These are phyloP conservation scores for Penicillium lagena DNA, from an alignment of 495 filamentous ascomycete genomes.

Conservation along the genomic window DNA sequence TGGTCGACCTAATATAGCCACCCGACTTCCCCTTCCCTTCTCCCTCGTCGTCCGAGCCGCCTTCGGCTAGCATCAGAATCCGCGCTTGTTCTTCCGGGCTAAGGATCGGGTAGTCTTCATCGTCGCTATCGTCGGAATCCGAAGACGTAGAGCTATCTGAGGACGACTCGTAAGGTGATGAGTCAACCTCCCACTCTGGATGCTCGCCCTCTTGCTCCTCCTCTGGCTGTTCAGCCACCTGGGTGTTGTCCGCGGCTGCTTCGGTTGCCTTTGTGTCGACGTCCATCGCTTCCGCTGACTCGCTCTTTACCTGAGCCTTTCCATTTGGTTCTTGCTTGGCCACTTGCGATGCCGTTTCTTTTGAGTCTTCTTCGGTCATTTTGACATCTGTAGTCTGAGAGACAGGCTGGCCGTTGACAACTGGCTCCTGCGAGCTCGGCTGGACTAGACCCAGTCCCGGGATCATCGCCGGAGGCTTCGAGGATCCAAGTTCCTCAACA, in stretches of 20 bases:
- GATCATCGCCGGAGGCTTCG: slow-evolving; percentile 20
- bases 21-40: slow-evolving; percentile 40
- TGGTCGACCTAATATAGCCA: slow-evolving; percentile 56
- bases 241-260: background rate
- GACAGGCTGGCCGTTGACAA: slow-evolving; percentile 19
- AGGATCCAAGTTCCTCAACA: slow-evolving; percentile 4
- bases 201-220: slow-evolving; percentile 53
- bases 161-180: slow-evolving; percentile 54
- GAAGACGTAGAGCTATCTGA: slow-evolving; percentile 47
- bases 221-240: background rate
- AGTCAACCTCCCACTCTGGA: slow-evolving; percentile 68
- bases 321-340: background rate
- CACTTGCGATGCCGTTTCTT: background rate
- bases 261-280: slow-evolving; percentile 18
- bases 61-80: slow-evolving; percentile 71
- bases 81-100: slow-evolving; percentile 72
- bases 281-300: slow-evolving; percentile 26
- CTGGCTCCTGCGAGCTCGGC: no score
- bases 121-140: slow-evolving; percentile 55
- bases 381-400: slow-evolving; percentile 1
- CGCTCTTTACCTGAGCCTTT: background rate
- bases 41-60: slow-evolving; percentile 66
- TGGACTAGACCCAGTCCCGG: slow-evolving; percentile 29
- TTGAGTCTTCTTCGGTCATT: no score
- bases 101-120: slow-evolving; percentile 66